Conservation (phyloP, 2,329 filamentous ascomycete genomes). For the Scedosporium minutisporum region DNA sequence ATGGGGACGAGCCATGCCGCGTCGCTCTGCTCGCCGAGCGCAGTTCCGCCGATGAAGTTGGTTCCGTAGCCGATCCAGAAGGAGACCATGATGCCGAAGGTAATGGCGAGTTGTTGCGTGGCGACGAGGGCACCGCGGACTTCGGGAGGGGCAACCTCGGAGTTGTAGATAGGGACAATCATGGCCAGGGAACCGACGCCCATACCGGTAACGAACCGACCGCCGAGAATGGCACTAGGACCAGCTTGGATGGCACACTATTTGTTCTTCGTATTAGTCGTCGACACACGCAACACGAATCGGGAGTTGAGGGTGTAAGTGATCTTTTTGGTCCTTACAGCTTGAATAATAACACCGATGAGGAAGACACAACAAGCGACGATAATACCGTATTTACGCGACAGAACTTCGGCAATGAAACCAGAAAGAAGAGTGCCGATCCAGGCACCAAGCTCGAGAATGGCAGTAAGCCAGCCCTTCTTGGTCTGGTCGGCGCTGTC, state of each 20-base stretch:
- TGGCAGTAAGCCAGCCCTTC: conserved; percentile 54
- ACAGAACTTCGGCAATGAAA: conserved; percentile 60
- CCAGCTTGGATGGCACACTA: conserved; percentile 3
- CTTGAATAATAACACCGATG: conserved; percentile 60
- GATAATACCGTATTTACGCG: conserved; percentile 60
- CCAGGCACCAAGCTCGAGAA: conserved; percentile 70
- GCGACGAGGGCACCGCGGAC: conserved; percentile 33
- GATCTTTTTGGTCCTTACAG: conserved; percentile 13
- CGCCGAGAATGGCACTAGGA: conserved; percentile 3
- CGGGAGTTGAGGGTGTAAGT: conserved; percentile 20
- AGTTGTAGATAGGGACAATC: conserved; percentile 50
- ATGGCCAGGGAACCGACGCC: conserved; percentile 60
- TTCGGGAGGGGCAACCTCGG: conserved; percentile 34
- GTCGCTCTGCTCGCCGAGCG: conserved; percentile 42
- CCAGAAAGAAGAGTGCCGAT: conserved; percentile 61
- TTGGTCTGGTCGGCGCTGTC: conserved; percentile 36
- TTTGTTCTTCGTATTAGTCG: too few relatives aligned
- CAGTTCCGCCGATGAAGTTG: conserved; percentile 53
- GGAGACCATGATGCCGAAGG: conserved; percentile 54
- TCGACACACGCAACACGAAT: neutral
- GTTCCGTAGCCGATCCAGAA: conserved; percentile 58
- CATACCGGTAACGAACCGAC: conserved; percentile 26
- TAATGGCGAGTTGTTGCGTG: conserved; percentile 43
- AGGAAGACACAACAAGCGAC: conserved; percentile 51
- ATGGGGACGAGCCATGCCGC: conserved; percentile 68